Conservation (phyloP, 495 filamentous ascomycete species). For the Penicillium diatomitis region DNA sequence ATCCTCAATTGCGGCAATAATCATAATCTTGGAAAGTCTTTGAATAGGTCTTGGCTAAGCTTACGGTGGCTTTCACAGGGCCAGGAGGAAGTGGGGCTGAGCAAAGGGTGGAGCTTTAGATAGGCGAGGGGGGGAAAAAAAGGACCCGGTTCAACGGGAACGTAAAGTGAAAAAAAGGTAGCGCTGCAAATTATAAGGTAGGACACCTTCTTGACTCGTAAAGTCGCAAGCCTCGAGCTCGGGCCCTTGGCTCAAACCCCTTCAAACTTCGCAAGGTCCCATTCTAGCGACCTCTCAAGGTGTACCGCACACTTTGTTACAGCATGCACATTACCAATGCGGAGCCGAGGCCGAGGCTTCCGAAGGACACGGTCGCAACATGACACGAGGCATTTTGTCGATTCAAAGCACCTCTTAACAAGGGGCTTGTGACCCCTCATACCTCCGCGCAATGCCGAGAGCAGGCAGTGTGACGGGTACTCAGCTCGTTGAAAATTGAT, state of each 20-base stretch:
- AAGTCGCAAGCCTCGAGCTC: not conserved
- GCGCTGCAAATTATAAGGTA: slow-evolving; percentile 11
- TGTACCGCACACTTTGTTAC: too few species aligned
- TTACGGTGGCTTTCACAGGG: slow-evolving; percentile 14
- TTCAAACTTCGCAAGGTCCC: slow-evolving; percentile 12
- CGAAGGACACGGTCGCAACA: too few species aligned
- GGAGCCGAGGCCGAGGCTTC: too few species aligned
- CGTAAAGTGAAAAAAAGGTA: not conserved
- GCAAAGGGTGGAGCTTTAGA: not conserved
- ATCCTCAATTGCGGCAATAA: not conserved
- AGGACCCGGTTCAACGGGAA: not conserved
- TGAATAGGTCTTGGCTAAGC: slow-evolving; percentile 19
- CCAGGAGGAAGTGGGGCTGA: slow-evolving; percentile 1
- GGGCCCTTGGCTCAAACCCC: slow-evolving; percentile 9
- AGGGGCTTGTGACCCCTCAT: too few species aligned
- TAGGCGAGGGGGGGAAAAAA: not conserved
- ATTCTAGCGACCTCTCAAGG: slow-evolving; percentile 8
- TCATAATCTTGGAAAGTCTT: slow-evolving; percentile 9
- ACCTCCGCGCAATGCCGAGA: too few species aligned
- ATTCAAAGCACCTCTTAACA: too few species aligned
- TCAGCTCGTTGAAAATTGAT: too few species aligned
- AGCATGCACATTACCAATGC: too few species aligned
- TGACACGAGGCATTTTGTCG: too few species aligned
- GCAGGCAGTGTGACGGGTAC: too few species aligned
- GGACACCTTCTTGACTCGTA: not conserved